Conservation (phyloP, 495 filamentous ascomycete species). For the Cladorrhinum samala region DNA sequence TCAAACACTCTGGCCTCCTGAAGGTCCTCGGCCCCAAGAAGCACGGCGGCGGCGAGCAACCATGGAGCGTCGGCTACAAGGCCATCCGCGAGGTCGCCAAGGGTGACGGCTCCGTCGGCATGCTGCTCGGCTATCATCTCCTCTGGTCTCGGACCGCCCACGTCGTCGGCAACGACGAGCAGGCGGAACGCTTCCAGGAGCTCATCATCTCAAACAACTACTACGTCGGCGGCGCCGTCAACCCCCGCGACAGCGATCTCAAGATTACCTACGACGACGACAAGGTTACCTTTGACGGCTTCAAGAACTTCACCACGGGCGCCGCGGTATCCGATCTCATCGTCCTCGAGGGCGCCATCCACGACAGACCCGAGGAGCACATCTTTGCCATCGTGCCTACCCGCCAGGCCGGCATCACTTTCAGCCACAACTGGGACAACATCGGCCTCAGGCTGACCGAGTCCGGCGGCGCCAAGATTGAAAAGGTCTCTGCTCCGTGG, state of each 20-base stretch:
- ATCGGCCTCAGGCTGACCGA: constrained; percentile 56
- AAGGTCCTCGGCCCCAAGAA: constrained; percentile 50
- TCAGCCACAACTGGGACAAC: constrained; percentile 57
- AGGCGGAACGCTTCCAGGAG: constrained; percentile 46
- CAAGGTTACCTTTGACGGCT: constrained; percentile 49
- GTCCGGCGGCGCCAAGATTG: constrained; percentile 51
- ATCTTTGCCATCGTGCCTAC: constrained; percentile 54
- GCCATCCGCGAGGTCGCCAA: constrained; percentile 54
- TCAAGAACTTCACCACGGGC: constrained; percentile 58
- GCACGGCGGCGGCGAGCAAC: constrained; percentile 53
- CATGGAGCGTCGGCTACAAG: constrained; percentile 52
- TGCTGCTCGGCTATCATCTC: constrained; percentile 56
- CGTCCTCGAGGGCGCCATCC: constrained; percentile 52
- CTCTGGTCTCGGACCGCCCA: constrained; percentile 50
- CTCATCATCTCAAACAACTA: constrained; percentile 53
- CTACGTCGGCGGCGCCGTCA: constrained; percentile 57
- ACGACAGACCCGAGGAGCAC: constrained; percentile 45
- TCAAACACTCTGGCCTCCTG: constrained; percentile 51
- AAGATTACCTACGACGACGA: constrained; percentile 47
- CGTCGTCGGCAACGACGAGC: constrained; percentile 50
- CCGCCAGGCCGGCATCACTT: constrained; percentile 47
- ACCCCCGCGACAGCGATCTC: constrained; percentile 54
- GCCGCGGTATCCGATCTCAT: constrained; percentile 57
- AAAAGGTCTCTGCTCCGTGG: constrained; percentile 51
- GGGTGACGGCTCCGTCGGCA: constrained; percentile 53